Percentiles rank a stretch among this genome's conserved stretches.
These are phyloP conservation scores for Excoecaria agallocha DNA, from an alignment of 345 rosid species.

Conservation along the genomic window DNA sequence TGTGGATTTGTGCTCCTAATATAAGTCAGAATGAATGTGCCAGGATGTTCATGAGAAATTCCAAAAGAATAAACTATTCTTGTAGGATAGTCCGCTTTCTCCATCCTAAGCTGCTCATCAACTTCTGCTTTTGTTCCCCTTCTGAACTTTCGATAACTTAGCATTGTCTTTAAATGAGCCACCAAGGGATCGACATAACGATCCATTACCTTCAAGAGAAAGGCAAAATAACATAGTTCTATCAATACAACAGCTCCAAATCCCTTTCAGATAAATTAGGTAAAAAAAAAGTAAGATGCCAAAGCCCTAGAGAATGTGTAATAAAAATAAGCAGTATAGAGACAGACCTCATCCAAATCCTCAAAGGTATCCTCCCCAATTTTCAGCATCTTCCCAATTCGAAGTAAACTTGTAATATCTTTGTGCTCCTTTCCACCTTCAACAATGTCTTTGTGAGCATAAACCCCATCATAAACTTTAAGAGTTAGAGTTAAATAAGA, in stretches of 20 bases:
- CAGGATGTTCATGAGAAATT: conserved; percentile 93
- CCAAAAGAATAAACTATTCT: conserved; percentile 94
- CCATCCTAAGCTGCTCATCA: conserved; percentile 72
- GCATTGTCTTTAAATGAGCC: conserved; percentile 79
- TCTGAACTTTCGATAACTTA: conserved; percentile 80
- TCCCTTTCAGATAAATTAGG: background rate
- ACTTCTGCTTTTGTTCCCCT: conserved; percentile 83
- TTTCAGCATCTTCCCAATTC: conserved; percentile 90
- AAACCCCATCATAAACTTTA: conserved; percentile 80
- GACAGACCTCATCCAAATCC: conserved; percentile 93
- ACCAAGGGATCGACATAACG: conserved; percentile 95
- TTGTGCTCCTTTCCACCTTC: conserved; percentile 71
- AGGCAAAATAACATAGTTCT: conserved; percentile 1
- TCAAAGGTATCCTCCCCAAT: conserved; percentile 97
- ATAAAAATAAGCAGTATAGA: background rate
- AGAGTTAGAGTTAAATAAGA: conserved; percentile 83
- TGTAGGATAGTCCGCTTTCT: conserved; percentile 71
- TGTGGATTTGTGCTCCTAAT: conserved; percentile 95
- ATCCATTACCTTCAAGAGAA: conserved; percentile 80
- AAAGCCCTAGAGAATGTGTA: background rate
- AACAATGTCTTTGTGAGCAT: conserved; percentile 86
- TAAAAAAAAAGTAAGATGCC: background rate
- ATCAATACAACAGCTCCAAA: background rate
- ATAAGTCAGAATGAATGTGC: conserved; percentile 85
- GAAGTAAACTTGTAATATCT: conserved; percentile 47